These are phyloP conservation scores for Komagataea norvegica DNA, from an alignment of 1,139 yeast species.

Conservation along the genomic window DNA sequence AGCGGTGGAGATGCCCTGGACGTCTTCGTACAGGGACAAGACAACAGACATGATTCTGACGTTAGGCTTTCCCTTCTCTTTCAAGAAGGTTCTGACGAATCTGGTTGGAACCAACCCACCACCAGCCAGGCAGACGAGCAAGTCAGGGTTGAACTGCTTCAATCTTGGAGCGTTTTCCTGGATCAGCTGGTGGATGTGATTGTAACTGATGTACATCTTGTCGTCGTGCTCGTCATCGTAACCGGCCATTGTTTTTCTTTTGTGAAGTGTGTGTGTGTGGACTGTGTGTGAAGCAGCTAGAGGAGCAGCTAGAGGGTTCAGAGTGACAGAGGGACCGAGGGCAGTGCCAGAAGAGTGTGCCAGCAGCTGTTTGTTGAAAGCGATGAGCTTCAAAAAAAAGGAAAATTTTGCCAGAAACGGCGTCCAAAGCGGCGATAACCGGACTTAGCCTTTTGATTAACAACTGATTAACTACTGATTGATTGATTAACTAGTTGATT, in stretches of 20 bases:
- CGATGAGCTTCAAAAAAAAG: too few species aligned
- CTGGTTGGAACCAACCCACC: slow-evolving; percentile 98
- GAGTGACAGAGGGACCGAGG: too few species aligned
- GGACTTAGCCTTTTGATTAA: too few species aligned
- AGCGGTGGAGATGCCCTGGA: slow-evolving; percentile 53
- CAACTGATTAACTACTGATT: not conserved
- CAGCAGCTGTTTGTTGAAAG: too few species aligned
- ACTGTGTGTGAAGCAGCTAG: too few species aligned
- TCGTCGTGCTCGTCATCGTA: slow-evolving; percentile 20
- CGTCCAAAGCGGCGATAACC: too few species aligned
- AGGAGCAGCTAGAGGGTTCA: too few species aligned
- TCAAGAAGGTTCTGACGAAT: slow-evolving; percentile 84
- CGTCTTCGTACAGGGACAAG: slow-evolving; percentile 80
- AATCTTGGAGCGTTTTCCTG: slow-evolving; percentile 75
- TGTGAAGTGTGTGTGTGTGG: too few species aligned
- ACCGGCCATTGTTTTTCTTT: slow-evolving; percentile 25
- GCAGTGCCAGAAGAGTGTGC: too few species aligned
- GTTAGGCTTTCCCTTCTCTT: slow-evolving; percentile 80
- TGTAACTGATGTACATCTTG: slow-evolving; percentile 84
- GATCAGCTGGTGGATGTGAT: slow-evolving; percentile 89
- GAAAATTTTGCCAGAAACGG: too few species aligned
- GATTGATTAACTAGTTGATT: not conserved
- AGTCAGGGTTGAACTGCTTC: slow-evolving; percentile 66
- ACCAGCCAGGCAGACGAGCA: slow-evolving; percentile 86
- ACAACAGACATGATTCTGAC: slow-evolving; percentile 94